Base-by-base conservation (phyloP, 2,329 filamentous ascomycete species). In the Microcyclosporella mali region DNA sequence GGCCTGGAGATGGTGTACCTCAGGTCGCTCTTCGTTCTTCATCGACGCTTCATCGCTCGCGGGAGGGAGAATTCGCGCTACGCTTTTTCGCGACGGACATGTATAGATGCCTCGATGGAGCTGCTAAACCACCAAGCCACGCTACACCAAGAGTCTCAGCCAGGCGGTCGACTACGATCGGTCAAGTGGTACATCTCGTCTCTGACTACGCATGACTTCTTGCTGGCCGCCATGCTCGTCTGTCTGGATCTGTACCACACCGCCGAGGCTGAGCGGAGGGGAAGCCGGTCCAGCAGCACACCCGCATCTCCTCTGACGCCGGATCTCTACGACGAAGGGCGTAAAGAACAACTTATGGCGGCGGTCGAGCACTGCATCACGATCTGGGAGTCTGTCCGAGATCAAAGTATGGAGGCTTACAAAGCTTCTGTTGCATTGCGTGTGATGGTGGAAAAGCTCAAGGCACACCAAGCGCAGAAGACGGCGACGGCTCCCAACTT, bases 1-100 rank as follows among this genome's bases (percentile, higher is more conserved):
- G 85, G 84, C 43, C 70, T 95, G 25, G 86, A 92, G 49, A 82
- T 92, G 37, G 69, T 95, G 4, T 94, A 88, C 60, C 81, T 94
- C 51, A 95, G 94, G 67, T 85, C 88, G 14, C 76, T 94, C 56
- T 94, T 88, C 56, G 78, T 95, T 16, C 75, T 98, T 30, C 92
- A 98, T 64, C 78, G 88, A 38, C 88, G 88, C 51, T 95, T 92
- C 62, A 75, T 95, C 45, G 73, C 78, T n/a, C 78, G 82, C 46
- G 85, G 88, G 4, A 74, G 85, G 36, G 78, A 85, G 46, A 92
- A 90, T 55, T 72, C 84, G 8, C 78, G 88, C 7, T 97, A 94
- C 58, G 78, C 81, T 7, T 87, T 92, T 59, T 95, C 88, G 2
- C 79, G 90, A 21, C 81, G 82, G 31, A 84, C 82, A 16, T 92